Evolutionary conservation across 176 grass and related monocot genomes (phyloP).

Genomic region (Carex myosuroides): DNA sequence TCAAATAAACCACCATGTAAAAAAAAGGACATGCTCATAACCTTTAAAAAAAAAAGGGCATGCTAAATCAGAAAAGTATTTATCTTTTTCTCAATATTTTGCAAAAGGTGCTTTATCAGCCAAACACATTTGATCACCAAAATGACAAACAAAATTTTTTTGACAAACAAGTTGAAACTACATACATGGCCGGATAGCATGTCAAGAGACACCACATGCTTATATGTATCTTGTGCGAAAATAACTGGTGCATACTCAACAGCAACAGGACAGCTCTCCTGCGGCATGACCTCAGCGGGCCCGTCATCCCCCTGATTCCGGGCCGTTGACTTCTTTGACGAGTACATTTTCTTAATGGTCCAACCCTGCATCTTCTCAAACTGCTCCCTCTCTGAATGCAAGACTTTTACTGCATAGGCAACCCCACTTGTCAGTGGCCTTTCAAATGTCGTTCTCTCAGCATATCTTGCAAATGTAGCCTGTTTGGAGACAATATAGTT

Average conservation of each 20-base stretch:
- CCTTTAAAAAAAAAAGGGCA: neutral
- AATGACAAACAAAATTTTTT: neutral
- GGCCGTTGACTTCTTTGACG: conserved; percentile 44
- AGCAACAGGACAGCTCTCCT: conserved; percentile 42
- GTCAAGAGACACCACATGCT: conserved; percentile 90
- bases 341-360: conserved; percentile 95
- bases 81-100: neutral
- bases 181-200: conserved; percentile 86
- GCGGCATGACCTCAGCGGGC: neutral
- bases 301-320: conserved; percentile 39
- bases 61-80: neutral
- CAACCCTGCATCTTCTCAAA: conserved; percentile 90
- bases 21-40: neutral
- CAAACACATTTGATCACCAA: neutral
- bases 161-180: conserved; percentile 2
- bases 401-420: conserved; percentile 80
- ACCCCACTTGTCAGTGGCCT: conserved; percentile 94
- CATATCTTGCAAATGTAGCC: conserved; percentile 84
- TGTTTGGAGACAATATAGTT: conserved; percentile 25
- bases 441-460: conserved; percentile 97
- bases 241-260: conserved; percentile 94
- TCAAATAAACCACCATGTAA: neutral
- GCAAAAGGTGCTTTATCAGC: neutral
- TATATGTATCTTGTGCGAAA: conserved; percentile 94
- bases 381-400: conserved; percentile 67